phyloP scores from a whole-genome alignment of 148 eudicot species.

The Chenopodium berlandieri region DNA sequence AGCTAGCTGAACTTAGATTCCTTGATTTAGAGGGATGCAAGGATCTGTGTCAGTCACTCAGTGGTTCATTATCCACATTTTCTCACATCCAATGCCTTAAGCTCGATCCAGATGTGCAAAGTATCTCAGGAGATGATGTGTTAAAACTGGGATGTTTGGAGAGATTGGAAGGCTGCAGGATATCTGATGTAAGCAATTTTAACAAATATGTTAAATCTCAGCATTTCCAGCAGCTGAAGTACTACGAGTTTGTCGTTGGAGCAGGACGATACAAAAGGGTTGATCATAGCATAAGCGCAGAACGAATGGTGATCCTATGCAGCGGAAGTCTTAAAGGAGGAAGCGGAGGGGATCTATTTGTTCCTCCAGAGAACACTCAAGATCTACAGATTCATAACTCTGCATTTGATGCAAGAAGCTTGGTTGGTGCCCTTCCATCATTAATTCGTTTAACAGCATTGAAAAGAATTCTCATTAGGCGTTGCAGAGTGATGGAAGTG shows the following conservation, averaged over 20 bases:
- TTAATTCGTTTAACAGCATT: not conserved
- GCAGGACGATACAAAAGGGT: conserved; percentile 25
- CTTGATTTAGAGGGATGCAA: conserved; percentile 26
- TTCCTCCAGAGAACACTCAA: conserved; percentile 12
- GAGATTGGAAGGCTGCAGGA: conserved; percentile 27
- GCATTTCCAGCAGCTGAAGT: conserved; percentile 21
- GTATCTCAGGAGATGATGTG: conserved; percentile 20
- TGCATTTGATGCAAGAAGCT: conserved; percentile 18
- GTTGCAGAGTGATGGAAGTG: conserved; percentile 25
- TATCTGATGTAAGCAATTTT: conserved; percentile 22
- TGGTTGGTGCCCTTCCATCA: conserved; percentile 24
- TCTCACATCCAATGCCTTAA: conserved; percentile 29
- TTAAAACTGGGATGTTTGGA: conserved; percentile 17
- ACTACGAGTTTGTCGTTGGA: conserved; percentile 26
- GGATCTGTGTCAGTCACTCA: conserved; percentile 4
- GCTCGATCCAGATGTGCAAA: conserved; percentile 23
- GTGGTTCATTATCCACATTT: not conserved
- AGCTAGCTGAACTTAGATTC: conserved; percentile 16
- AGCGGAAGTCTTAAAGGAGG: conserved; percentile 12
- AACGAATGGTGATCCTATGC: conserved; percentile 18
- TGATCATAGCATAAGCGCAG: not conserved
- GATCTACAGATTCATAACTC: conserved; percentile 30
- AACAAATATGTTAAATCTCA: conserved; percentile 24
- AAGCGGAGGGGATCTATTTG: conserved; percentile 1
- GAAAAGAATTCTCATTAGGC: conserved; percentile 21